phyloP scores from a whole-genome alignment of 2,329 filamentous ascomycete genomes.

The Pseudogymnoascus sp. region DNA sequence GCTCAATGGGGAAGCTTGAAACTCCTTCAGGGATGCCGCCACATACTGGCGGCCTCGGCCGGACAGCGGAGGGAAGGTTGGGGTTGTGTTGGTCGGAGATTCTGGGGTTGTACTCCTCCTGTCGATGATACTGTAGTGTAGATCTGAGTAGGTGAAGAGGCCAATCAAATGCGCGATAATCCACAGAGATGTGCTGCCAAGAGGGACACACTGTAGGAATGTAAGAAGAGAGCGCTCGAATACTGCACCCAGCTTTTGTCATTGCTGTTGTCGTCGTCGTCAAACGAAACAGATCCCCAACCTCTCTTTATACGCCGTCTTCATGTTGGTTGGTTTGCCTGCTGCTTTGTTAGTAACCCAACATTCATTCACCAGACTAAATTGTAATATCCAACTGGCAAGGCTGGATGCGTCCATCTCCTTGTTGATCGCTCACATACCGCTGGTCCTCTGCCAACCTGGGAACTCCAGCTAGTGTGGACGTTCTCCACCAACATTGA shows the following conservation, averaged over 20 bases:
- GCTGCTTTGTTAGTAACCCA: background rate
- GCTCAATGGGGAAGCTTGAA: constrained; percentile 1
- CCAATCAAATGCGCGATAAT: background rate
- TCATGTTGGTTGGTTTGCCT: background rate
- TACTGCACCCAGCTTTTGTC: background rate
- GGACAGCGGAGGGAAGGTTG: background rate
- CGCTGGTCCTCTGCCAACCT: background rate
- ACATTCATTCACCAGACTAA: background rate
- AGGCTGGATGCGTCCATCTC: constrained; percentile 5
- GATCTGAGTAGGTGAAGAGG: background rate
- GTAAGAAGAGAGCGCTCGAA: background rate
- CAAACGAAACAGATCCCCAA: background rate
- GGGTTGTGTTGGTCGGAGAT: background rate
- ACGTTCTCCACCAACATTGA: background rate
- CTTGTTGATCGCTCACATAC: constrained; percentile 5
- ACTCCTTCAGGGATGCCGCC: background rate
- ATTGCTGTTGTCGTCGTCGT: background rate
- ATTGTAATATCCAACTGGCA: background rate
- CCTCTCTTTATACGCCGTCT: background rate
- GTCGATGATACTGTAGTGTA: background rate
- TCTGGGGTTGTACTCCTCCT: background rate
- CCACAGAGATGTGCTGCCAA: background rate
- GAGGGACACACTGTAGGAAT: background rate
- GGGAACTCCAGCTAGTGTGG: background rate
- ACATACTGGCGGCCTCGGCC: background rate